Base-by-base conservation (phyloP, 2,329 filamentous ascomycete species). In the Hypomyces rosellus region DNA sequence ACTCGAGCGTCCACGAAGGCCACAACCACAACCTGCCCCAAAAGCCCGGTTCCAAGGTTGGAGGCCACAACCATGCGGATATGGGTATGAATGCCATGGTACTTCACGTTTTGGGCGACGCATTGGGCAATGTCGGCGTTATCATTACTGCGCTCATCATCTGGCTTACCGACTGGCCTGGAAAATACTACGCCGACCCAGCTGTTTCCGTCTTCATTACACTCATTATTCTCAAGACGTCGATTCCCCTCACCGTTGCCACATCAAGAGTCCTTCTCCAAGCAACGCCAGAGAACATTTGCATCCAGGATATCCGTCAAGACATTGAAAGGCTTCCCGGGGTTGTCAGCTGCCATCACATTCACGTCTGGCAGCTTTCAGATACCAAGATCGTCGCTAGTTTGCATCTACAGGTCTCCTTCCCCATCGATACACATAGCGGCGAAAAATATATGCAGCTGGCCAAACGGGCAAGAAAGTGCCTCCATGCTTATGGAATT, bases 341-440 rank as follows among this genome's bases (percentile, higher is more conserved):
- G 39, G 87, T 99, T 44, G 75, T 93, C 54, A 89, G 87, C 65
- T 96, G 90, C 63, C 93, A 99, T 69, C 92, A 99, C 66, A 78
- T 99, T 18, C 93, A 99, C 66, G 90, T 99, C 55, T 99, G 93
- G 93, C 92, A 97, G 68, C 80, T 99, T 34, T 95, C 88, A 14
- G 92, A 97, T 65, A 93, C 90, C 47, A 96, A 96, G 73, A 77
- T 96, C 34, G 86, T 99, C 36, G 92, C 93, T 12, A 93, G 88
- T 11, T 81, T 99, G 69, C 93, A 99, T 65, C 85, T 99, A 41
- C 89, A 96, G 66, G 86, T 99, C 18, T 84, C 85, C 43, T 96
- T 95, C 66, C 88, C 91, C 59, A 90, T 95, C 67, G 85, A 90
- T 63, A 88, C 87, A 45, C 82, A 90, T 59, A 86, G 86, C 39